phyloP scores from a whole-genome alignment of 164 flowering plant species.

The Annona squamosa region DNA sequence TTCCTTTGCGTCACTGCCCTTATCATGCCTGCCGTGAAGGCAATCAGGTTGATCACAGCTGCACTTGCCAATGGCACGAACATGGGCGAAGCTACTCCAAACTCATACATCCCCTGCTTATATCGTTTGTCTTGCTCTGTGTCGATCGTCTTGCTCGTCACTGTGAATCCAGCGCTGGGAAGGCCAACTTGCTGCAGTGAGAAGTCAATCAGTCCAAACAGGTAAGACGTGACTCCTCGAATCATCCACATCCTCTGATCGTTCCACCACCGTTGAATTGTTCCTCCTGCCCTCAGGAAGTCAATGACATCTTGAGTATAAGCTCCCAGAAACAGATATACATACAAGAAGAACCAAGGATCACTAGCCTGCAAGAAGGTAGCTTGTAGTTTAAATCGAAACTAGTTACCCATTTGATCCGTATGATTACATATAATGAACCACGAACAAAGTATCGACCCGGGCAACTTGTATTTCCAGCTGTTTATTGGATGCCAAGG shows the following conservation, averaged over 20 bases:
- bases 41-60: constrained; percentile 44
- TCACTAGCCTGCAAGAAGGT: constrained; percentile 34
- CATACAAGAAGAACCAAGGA: constrained; percentile 48
- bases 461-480: not conserved
- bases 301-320: constrained; percentile 54
- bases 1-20: constrained; percentile 9
- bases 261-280: constrained; percentile 58
- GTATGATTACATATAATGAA: not conserved
- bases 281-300: constrained; percentile 24
- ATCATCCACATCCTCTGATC: constrained; percentile 73
- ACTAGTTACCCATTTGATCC: not conserved
- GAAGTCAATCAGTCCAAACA: constrained; percentile 40
- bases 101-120: constrained; percentile 53
- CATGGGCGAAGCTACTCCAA: constrained; percentile 56
- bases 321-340: constrained; percentile 47
- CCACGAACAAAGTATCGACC: not conserved
- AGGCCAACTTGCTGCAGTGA: constrained; percentile 29
- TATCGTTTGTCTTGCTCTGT: constrained; percentile 46
- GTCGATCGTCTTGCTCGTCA: constrained; percentile 54
- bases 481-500: not conserved
- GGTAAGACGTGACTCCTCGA: constrained; percentile 43
- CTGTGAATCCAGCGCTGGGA: constrained; percentile 38
- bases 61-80: constrained; percentile 47
- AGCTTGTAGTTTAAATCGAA: too few species aligned
- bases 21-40: constrained; percentile 25